phyloP scores from a whole-genome alignment of 1,139 yeast species.

The Waltiozyma sp. region DNA sequence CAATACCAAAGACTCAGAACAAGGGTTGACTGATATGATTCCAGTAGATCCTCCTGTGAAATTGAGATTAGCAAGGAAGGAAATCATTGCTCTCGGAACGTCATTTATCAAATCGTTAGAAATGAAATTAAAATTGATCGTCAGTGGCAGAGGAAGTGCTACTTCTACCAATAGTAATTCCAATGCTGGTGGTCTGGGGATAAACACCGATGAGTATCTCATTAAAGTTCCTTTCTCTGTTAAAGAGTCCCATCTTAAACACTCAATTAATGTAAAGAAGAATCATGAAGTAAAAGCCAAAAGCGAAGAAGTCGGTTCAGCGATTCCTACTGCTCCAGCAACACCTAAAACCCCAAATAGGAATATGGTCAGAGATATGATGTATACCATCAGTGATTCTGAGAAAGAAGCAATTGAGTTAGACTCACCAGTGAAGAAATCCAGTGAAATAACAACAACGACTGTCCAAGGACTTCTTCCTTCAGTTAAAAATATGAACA shows the following conservation, averaged over 20 bases:
- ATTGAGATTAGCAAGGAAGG: conserved; percentile 24
- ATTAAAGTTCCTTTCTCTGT: not conserved
- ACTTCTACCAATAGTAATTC: not conserved
- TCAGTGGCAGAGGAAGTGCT: conserved; percentile 4
- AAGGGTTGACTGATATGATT: no score
- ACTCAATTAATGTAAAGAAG: conserved; percentile 4
- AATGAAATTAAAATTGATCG: conserved; percentile 4
- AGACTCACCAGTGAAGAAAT: no score
- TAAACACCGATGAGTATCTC: not conserved
- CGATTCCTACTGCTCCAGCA: not conserved
- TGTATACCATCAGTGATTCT: not conserved
- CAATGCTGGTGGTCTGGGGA: not conserved
- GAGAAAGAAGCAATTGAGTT: not conserved
- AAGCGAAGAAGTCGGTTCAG: not conserved
- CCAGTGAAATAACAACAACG: no score
- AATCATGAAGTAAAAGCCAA: conserved; percentile 1
- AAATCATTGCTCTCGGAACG: conserved; percentile 24
- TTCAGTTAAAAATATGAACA: no score
- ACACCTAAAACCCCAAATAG: not conserved
- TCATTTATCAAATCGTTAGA: conserved; percentile 11
- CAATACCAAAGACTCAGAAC: not conserved
- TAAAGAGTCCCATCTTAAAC: no score
- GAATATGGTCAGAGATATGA: not conserved
- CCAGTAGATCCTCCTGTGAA: conserved; percentile 8
- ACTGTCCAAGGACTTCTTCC: no score